Evolutionary conservation across 768 basidiomycete species (phyloP), one percentile per base, ranked within the genome.

Genomic region (Plicaturopsis crispa): DNA sequence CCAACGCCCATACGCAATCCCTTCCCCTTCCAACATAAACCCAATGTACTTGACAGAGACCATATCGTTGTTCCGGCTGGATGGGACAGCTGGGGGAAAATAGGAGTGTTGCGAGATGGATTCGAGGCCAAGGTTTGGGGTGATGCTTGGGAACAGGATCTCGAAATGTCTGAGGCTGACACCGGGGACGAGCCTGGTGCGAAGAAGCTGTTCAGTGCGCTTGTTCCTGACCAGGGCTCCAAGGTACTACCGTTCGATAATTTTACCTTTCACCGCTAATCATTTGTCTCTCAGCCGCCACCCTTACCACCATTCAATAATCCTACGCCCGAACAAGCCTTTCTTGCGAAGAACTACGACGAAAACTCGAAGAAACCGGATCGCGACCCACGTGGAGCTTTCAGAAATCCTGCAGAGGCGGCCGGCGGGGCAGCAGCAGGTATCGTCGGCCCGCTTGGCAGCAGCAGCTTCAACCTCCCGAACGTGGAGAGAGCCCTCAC

Each of bases 21-120:
- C 2, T 96, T 97, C 62, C 82, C 89, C 0, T 98, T 96, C 60
- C 63, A 70, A 3, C 76, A 88, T 39, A 83, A 85, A 47, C 84
- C 96, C 2, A 98, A 97, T 54, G 84, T 87, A 0, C 67, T 98
- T 33, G 96, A 98, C 55, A 79, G 96, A 22, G 93, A 97, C 52
- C 81, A 78, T 10, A 83, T 97, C 36, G 76, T 96, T 31, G 80
- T 98, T 5, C 96, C 94, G 1, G 76, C 89, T 2, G 96, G 96
- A 1, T 99, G 96, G 96, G 96, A 98, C 54, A 89, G 86, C 48
- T 96, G 90, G 87, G 92, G 93, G 0, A 98, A 97, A 66, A 94
- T 97, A 41, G 67, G 72, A 2, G 84, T 97, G 1, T 62, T 98
- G 39, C 65, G 91, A 40, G 96, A 98, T 28, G 87, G 87, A 1